Evolutionary conservation across 1,284 basidiomycete species (phyloP), one percentile per base, ranked within the genome.

Genomic region (Singerocomus rubriflavus): DNA sequence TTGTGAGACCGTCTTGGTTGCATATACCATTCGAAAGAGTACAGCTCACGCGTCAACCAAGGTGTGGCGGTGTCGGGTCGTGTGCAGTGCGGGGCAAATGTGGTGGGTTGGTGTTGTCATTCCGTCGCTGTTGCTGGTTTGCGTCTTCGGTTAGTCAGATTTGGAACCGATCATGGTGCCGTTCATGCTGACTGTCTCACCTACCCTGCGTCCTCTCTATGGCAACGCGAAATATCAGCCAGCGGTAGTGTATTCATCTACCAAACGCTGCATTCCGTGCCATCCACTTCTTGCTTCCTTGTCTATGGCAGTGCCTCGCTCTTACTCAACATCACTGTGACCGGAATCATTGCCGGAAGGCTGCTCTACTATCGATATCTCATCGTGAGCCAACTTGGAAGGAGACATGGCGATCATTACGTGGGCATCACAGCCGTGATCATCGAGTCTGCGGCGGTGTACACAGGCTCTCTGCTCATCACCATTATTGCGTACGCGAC

Each of bases 11-110:
- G 6, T n/a, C 3, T 33, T 36, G 17, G 4, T 4, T 21, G 16
- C n/a, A 26, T 14, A 16, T 5, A 17, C 13, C 30, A n/a, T 37
- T 17, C n/a, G 17, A 21, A 21, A 16, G 13, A n/a, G 17, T 25
- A 38, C 29, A 2, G 17, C 44, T 52, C 26, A 42, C 14, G n/a
- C 10, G 5, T 21, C 21, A 25, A 31, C 7, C 16, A 42, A 58
- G 57, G 57, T 57, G 35, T 57, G 56, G 56, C 48, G 52, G 16
- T 56, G 57, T 46, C 44, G 41, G 11, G 36, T 56, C 10, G 37
- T 58, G n/a, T 58, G 50, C 34, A 48, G 42, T 10, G 21, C 47
- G n/a, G 45, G 39, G 12, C 14, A 27, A 17, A 6, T 47, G 5
- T 46, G 56, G 56, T 35, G 35, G 49, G 9, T 55, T n/a, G 40